phyloP scores from a whole-genome alignment of 2,329 filamentous ascomycete species.

The Pseudomassariella vexata region DNA sequence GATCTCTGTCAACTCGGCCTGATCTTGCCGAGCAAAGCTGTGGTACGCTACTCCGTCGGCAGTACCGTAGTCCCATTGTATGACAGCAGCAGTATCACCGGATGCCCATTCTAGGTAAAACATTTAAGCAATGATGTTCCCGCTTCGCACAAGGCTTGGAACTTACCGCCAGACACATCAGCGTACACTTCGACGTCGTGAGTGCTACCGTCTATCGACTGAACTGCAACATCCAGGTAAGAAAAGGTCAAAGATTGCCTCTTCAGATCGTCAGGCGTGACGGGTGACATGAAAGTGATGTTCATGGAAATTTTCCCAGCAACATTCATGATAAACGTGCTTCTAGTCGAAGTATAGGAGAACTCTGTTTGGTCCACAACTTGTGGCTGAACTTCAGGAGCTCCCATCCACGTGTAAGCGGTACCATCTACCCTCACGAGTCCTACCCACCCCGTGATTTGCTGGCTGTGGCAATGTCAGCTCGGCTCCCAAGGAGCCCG shows the following conservation, averaged over 20 bases:
- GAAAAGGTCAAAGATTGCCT: constrained; percentile 66
- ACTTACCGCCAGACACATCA: constrained; percentile 63
- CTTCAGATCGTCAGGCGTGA: constrained; percentile 60
- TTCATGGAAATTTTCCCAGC: constrained; percentile 56
- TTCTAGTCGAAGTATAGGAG: constrained; percentile 67
- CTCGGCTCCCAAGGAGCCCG: not conserved
- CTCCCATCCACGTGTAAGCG: constrained; percentile 64
- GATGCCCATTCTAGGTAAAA: constrained; percentile 65
- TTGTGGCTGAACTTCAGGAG: constrained; percentile 36
- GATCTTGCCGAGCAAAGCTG: constrained; percentile 52
- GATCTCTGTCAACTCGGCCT: constrained; percentile 62
- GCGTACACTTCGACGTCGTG: constrained; percentile 68
- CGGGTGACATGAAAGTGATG: constrained; percentile 64
- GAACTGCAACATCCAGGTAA: constrained; percentile 60
- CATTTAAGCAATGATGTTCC: too few species aligned
- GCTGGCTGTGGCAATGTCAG: constrained; percentile 33
- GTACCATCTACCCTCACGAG: constrained; percentile 62
- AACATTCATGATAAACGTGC: constrained; percentile 63
- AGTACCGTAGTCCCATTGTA: constrained; percentile 57
- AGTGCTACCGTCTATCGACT: constrained; percentile 52
- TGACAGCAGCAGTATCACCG: constrained; percentile 48
- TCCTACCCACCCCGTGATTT: constrained; percentile 61
- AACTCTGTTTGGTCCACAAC: constrained; percentile 56
- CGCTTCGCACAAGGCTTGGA: too few species aligned
- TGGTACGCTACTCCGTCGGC: constrained; percentile 54